phyloP scores from a whole-genome alignment of 305 asterid genomes.

The Solanum aculeatissimum region DNA sequence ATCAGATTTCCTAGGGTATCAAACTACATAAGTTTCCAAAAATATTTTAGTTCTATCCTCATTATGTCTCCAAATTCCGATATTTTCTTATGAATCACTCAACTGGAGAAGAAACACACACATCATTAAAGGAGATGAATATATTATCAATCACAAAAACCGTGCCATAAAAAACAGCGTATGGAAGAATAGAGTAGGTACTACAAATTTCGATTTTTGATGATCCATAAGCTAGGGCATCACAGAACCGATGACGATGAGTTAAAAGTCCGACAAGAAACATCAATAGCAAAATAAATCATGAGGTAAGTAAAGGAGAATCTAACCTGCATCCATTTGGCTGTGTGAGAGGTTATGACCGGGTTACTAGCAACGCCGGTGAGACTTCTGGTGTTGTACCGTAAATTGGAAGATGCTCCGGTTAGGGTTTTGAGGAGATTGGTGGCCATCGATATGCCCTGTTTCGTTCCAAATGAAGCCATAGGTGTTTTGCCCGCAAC shows the following conservation, averaged over 20 bases:
- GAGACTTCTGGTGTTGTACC: constrained; percentile 36
- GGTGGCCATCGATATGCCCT: constrained; percentile 30
- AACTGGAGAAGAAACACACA: neutral
- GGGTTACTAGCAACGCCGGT: constrained; percentile 46
- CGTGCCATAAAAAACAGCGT: neutral
- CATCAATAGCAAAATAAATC: neutral
- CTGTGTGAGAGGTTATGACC: constrained; percentile 63
- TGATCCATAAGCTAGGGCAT: neutral
- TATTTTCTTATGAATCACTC: neutral
- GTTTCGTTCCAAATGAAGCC: constrained; percentile 51
- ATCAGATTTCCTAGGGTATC: neutral
- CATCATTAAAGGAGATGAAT: neutral
- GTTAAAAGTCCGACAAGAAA: neutral
- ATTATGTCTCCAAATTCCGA: neutral
- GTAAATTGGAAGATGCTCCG: constrained; percentile 9
- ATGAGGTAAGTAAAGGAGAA: neutral
- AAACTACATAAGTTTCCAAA: neutral
- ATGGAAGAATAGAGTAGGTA: neutral
- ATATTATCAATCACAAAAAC: neutral
- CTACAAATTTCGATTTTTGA: neutral
- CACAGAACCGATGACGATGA: neutral
- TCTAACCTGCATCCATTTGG: constrained; percentile 91
- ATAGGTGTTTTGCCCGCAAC: constrained; percentile 2
- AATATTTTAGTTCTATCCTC: neutral
- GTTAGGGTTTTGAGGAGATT: constrained; percentile 47